Evolutionary conservation across 108 stramenopile species (phyloP), one percentile per base, ranked within the genome.

Genomic region (Cyclotella atomus): DNA sequence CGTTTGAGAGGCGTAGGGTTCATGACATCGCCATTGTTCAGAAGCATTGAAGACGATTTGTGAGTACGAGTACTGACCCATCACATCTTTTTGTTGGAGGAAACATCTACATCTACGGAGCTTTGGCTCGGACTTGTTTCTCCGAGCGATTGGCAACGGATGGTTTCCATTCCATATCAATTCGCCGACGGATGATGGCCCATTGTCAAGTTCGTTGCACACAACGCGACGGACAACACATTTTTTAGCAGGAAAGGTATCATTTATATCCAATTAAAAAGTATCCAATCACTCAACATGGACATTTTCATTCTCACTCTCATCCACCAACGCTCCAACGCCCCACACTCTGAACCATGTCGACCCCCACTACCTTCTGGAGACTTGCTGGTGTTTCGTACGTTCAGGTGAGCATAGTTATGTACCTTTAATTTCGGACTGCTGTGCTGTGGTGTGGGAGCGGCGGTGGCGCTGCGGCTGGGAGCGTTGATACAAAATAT

Each of bases 361-460:
- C 80, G 44, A 76, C 75, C 55, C 85, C 89, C 15, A 94, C 95
- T 19, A 90, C 90, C 28, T 90, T 91, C 77, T 96, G 95, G 95
- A 91, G 95, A 56, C 84, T 96, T 71, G 95, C 95, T 61, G 95
- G 95, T 68, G 88, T 96, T 88, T 90, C 95, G 41, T 96, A 96
- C 83, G 79, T 91, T 52, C 93, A 94, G 93, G 93, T 96, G 81
- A 59, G 88, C 63, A 16, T 15, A 36, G 2, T 21, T n/a, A 28
- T 16, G n/a, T 32, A 12, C 56, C 3, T 49, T 23, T 25, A 29
- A 46, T 7, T 7, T 3, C n/a, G 8, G 44, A 27, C n/a, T 27
- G 46, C 21, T 29, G 25, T n/a, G 32, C 10, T 50, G 36, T 4
- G 5, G 8, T 17, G 21, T 52, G 50, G 17, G 8, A 6, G 17